phyloP scores from a whole-genome alignment of 768 basidiomycete genomes.

The Paxillus involutus region DNA sequence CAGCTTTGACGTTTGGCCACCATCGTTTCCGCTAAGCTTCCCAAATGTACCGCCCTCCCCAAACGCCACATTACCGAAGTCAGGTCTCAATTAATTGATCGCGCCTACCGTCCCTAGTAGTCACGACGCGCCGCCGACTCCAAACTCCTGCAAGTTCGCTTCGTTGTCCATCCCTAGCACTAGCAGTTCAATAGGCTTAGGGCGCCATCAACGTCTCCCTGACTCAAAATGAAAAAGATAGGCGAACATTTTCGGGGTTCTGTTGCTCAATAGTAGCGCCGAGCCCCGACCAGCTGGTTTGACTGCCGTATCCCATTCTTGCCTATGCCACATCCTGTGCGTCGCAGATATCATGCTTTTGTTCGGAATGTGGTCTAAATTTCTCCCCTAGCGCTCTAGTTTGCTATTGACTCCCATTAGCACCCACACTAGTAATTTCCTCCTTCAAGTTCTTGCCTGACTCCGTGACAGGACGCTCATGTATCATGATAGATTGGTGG shows the following conservation, averaged over 20 bases:
- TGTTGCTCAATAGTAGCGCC: not conserved
- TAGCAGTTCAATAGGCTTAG: not conserved
- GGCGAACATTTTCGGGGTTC: not conserved
- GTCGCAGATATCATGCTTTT: no score
- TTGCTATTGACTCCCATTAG: no score
- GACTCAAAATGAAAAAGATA: not conserved
- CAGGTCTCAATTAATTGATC: conserved; percentile 2
- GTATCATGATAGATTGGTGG: not conserved
- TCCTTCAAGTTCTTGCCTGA: not conserved
- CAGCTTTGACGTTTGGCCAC: no score
- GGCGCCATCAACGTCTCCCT: not conserved
- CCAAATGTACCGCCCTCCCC: not conserved
- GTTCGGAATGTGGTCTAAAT: no score
- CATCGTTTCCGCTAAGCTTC: no score
- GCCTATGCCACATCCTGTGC: no score
- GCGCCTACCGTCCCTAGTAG: conserved; percentile 13
- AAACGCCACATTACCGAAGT: not conserved
- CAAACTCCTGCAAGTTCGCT: conserved; percentile 7
- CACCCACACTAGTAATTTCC: not conserved
- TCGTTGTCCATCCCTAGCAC: conserved; percentile 2
- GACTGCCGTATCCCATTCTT: not conserved
- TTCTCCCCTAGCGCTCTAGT: no score
- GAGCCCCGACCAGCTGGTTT: not conserved
- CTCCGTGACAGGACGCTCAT: not conserved
- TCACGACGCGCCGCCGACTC: not conserved